phyloP scores from a whole-genome alignment of 1,139 yeast species.

The Taphrina sp. region DNA sequence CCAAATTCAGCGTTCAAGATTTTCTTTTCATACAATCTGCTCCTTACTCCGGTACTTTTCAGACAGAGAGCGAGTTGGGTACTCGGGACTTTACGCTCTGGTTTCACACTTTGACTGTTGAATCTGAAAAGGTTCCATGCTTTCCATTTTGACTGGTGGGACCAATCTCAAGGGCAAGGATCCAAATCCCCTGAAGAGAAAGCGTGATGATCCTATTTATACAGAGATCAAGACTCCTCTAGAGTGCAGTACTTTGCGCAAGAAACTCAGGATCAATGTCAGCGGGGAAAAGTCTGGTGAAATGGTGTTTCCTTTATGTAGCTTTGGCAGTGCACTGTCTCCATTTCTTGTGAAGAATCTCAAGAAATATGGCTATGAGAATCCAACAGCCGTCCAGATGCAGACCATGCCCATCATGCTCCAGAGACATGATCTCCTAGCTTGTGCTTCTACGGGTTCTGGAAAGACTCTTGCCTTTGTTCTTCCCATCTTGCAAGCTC shows the following conservation, averaged over 20 bases:
- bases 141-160: constrained; percentile 41
- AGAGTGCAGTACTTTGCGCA: constrained; percentile 61
- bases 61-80: too few species aligned
- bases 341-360: constrained; percentile 63
- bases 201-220: constrained; percentile 38
- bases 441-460: constrained; percentile 93
- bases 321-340: constrained; percentile 62
- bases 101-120: neutral
- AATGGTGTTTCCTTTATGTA: constrained; percentile 87
- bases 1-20: too few species aligned
- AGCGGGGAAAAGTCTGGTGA: constrained; percentile 77
- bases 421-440: constrained; percentile 66
- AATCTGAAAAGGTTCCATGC: constrained; percentile 14
- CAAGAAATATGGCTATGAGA: constrained; percentile 65
- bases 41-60: too few species aligned
- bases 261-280: constrained; percentile 59
- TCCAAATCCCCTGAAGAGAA: constrained; percentile 37
- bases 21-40: too few species aligned
- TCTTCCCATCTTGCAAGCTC: constrained; percentile 69
- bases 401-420: constrained; percentile 75
- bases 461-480: constrained; percentile 89
- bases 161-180: constrained; percentile 41
- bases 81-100: too few species aligned
- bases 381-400: constrained; percentile 90
- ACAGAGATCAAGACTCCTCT: constrained; percentile 53